phyloP scores from a whole-genome alignment of 1,139 yeast genomes.

The Pneumocystis canis region DNA sequence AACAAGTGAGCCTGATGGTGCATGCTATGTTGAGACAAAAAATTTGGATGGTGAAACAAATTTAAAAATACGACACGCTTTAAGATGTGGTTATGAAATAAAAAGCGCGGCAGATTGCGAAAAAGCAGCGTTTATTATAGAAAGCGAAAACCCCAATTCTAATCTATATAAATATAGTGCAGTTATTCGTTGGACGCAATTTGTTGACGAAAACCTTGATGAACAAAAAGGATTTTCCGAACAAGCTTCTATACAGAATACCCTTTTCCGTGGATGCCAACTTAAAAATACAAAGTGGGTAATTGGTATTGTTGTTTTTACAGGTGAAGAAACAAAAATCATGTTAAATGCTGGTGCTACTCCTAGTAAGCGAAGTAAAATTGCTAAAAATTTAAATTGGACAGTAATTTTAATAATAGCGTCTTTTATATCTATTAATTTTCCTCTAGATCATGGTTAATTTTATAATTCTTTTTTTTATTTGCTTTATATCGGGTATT shows the following conservation, averaged over 20 bases:
- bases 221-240: constrained; percentile 29
- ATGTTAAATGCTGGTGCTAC: constrained; percentile 88
- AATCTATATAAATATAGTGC: constrained; percentile 79
- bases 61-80: constrained; percentile 62
- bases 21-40: constrained; percentile 84
- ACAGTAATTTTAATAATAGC: constrained; percentile 24
- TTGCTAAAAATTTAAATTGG: constrained; percentile 67
- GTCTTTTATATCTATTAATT: not conserved
- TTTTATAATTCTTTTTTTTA: constrained; percentile 53
- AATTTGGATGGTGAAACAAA: constrained; percentile 95
- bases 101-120: constrained; percentile 60
- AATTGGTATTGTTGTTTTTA: constrained; percentile 73
- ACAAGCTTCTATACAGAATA: constrained; percentile 64
- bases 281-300: constrained; percentile 89
- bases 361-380: constrained; percentile 75
- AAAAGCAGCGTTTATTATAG: constrained; percentile 65
- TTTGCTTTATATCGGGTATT: constrained; percentile 73
- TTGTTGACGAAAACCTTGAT: constrained; percentile 16
- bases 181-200: constrained; percentile 43
- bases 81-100: constrained; percentile 52
- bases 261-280: constrained; percentile 79
- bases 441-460: constrained; percentile 44
- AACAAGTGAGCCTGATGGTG: constrained; percentile 78
- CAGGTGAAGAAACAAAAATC: constrained; percentile 83
- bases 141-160: constrained; percentile 81